Evolutionary conservation across 345 rosid species (phyloP), one percentile per base, ranked within the genome.

Genomic region (Rhodamnia argentea): DNA sequence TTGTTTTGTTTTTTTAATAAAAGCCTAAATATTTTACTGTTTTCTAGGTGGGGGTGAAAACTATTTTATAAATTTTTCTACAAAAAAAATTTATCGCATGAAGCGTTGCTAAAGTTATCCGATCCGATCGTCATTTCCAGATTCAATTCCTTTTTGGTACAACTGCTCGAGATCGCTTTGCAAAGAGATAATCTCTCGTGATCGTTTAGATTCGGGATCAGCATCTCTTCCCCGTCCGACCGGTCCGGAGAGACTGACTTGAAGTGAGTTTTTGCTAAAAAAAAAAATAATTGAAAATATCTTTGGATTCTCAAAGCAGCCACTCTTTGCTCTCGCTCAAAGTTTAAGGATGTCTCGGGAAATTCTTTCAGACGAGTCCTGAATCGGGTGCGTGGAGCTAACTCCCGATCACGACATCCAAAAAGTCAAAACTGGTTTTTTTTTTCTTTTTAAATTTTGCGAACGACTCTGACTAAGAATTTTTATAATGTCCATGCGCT

Each of bases 61-160:
- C 22, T 64, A 64, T 16, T 10, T 50, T 50, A 10, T 50, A 50
- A 50, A 50, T 5, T 44, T 44, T 44, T 44, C 47, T 1, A 42
- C 44, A 42, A 44, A 44, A 44, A 44, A 44, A 44, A 44, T 2
- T 4, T 44, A 44, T 44, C 7, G 0, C 7, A 44, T 62, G 2
- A 15, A 62, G 44, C 3, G 1, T 1, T 8, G 9, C 42, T 32
- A 4, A 32, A 8, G 0, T 3, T 13, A 32, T 1, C 44, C 2
- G 32, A 32, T 1, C 44, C 2, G 32, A 29, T 50, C 37, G 76
- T 32, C 1, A 6, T 32, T 64, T 10, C 4, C 10, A 2, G 3
- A 16, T 62, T 29, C 37, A 62, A 60, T 27, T 60, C 20, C 7
- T 60, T 13, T 60, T 15, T 7, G 12, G 5, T 15, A 5, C 1